Percentiles rank a stretch among this genome's conserved stretches.
Conservation (phyloP, 306 rosid species). For the Quercus agrifolia region DNA sequence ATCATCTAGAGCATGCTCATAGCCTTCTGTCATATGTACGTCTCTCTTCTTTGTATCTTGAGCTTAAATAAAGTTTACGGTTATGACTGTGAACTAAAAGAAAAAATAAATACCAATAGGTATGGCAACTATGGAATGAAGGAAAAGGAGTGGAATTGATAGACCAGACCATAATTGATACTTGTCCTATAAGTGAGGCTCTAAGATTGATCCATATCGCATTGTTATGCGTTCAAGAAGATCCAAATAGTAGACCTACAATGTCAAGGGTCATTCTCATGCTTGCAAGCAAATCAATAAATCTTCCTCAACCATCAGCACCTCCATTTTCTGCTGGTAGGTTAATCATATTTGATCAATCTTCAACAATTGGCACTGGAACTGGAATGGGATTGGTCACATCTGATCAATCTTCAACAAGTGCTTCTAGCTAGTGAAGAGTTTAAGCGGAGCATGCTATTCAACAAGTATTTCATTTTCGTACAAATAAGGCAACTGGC, state of each 20-base stretch:
- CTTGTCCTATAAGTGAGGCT: conserved; percentile 11
- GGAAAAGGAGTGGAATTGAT: conserved; percentile 20
- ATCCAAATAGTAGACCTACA: conserved; percentile 25
- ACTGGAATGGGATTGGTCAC: neutral
- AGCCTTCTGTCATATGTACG: conserved; percentile 10
- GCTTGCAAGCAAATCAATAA: conserved; percentile 21
- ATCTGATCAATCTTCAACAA: neutral
- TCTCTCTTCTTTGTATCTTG: neutral
- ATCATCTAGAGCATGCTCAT: neutral
- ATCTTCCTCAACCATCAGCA: conserved; percentile 16
- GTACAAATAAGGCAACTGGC: neutral
- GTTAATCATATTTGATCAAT: neutral
- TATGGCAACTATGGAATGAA: conserved; percentile 25
- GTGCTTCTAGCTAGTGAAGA: neutral
- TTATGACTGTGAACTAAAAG: neutral
- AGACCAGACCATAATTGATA: conserved; percentile 10
- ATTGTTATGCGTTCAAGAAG: conserved; percentile 33
- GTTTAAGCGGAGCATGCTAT: neutral
- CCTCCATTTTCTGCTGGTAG: conserved; percentile 27
- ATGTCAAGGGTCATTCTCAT: conserved; percentile 27
- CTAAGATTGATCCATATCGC: conserved; percentile 40
- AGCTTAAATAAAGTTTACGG: neutral
- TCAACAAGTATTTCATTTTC: neutral
- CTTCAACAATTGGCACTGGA: neutral
- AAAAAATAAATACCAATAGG: conserved; percentile 21